Conservation (phyloP, 495 filamentous ascomycete species). For the Thermochaetoides thermophila region DNA sequence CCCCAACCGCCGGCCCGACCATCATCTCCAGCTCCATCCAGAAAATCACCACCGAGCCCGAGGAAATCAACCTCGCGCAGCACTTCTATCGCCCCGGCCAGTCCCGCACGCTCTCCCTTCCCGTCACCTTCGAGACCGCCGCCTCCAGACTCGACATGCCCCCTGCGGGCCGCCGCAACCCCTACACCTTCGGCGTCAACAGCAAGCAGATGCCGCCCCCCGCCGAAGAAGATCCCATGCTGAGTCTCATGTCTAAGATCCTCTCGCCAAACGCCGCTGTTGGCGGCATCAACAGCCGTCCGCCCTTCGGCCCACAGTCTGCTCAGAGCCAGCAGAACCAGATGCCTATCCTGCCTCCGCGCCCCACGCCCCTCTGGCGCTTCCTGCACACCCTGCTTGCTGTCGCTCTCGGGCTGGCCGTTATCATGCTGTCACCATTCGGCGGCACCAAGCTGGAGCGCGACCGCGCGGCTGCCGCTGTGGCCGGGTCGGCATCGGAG, state of each 20-base stretch:
- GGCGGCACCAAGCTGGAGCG: slow-evolving; percentile 37
- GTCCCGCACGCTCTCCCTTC: slow-evolving; percentile 14
- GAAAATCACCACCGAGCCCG: slow-evolving; percentile 39
- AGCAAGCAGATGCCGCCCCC: slow-evolving; percentile 1
- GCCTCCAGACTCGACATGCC: slow-evolving; percentile 9
- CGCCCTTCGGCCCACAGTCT: slow-evolving; percentile 4
- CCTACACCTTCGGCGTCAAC: neutral
- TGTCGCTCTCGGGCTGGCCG: slow-evolving; percentile 53
- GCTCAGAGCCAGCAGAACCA: slow-evolving; percentile 11
- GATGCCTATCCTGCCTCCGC: slow-evolving; percentile 32
- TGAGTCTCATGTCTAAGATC: slow-evolving; percentile 22
- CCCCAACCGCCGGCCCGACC: slow-evolving; percentile 5
- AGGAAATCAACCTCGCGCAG: slow-evolving; percentile 57
- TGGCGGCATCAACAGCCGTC: slow-evolving; percentile 1
- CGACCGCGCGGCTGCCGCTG: slow-evolving; percentile 11
- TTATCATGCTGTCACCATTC: slow-evolving; percentile 49
- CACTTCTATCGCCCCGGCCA: slow-evolving; percentile 38
- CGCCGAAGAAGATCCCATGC: slow-evolving; percentile 19
- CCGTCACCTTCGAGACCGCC: slow-evolving; percentile 10
- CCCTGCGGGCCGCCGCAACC: slow-evolving; percentile 14
- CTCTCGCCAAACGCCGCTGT: slow-evolving; percentile 32
- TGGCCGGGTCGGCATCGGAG: too few relatives aligned
- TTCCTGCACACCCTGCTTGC: slow-evolving; percentile 63
- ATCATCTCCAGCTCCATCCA: neutral
- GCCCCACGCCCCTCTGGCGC: slow-evolving; percentile 48